Conservation (phyloP, 495 filamentous ascomycete species). For the Platismatia glauca region DNA sequence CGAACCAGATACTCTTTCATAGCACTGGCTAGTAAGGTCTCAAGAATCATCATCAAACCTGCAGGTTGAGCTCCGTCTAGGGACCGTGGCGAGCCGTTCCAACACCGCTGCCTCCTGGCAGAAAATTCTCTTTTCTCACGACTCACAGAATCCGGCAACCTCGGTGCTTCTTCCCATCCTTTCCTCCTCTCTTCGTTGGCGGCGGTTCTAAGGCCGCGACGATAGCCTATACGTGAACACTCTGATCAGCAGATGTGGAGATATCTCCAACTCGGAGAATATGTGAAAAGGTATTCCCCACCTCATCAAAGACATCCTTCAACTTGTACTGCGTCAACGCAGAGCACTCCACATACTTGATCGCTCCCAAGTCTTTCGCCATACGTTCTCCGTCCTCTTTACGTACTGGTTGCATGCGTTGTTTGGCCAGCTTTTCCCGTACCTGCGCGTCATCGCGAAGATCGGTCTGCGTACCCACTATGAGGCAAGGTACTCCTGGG, state of each 20-base stretch:
- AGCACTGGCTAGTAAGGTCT: background rate
- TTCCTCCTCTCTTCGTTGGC: conserved; percentile 2
- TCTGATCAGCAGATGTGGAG: background rate
- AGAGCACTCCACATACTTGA: conserved; percentile 98
- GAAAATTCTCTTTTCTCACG: background rate
- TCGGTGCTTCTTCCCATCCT: background rate
- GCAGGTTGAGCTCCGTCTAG: conserved; percentile 1
- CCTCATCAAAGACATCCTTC: conserved; percentile 99
- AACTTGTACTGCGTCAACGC: conserved; percentile 96
- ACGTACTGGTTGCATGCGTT: conserved; percentile 86
- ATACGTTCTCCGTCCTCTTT: conserved; percentile 91
- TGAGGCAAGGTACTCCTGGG: conserved; percentile 93
- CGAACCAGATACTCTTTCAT: background rate
- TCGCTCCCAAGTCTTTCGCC: conserved; percentile 90
- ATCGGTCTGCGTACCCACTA: conserved; percentile 97
- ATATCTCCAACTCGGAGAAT: background rate
- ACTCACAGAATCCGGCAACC: conserved; percentile 3
- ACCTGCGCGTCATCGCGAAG: conserved; percentile 83
- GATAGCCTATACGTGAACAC: conserved; percentile 53
- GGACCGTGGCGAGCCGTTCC: background rate
- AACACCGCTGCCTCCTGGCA: background rate
- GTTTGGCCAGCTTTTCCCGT: conserved; percentile 82
- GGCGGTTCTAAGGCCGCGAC: conserved; percentile 45
- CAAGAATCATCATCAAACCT: background rate
- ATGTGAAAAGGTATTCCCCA: conserved; percentile 35